Base-by-base conservation (phyloP, 2,329 filamentous ascomycete species). In the Penicillium sp. region DNA sequence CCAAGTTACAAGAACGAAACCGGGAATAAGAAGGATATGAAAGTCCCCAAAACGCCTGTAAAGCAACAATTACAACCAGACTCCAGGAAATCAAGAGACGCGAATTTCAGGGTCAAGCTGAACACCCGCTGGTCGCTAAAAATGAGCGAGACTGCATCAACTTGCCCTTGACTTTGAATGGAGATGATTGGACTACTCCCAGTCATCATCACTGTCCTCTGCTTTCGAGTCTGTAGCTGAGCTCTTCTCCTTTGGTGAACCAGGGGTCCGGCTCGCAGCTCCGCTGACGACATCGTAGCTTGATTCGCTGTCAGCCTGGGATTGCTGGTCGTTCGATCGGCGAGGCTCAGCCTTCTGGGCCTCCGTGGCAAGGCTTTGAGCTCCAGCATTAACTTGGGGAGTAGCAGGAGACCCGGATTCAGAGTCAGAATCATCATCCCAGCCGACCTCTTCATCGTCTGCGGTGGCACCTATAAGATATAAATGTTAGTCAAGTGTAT, bases 261-360 rank as follows among this genome's bases (percentile, higher is more conserved):
- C 83, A 1, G 91, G 89, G 19, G 91, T 88, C 63, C 90, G 89
- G 73, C 90, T 96, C 37, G 88, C 86, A 45, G 86, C 84, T 48
- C 90, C 90, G 51, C 90, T 93, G 46, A 99, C 91, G 33, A 99
- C 83, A 73, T 99, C 95, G 73, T 99, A 99, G 77, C 92, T 96
- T 19, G 91, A 91, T 67, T 99, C 95, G 72, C 93, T 97, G 68
- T 95, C 95, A 8, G 92, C 87, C 65, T 95, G 90, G 26, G 90
- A 96, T 73, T 93, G 92, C 73, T 92, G 89, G 69, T 96, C 92
- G 68, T 96, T 89, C 26, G 92, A 96, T 39, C 79, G 77, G 53
- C 90, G 87, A 19, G 86, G 79, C 65, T 90, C 85, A 26, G 87
- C 82, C 74, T 91, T 91, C 48, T 86, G 78, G 69, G 74, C 62